Conservation (phyloP, 2,329 filamentous ascomycete species). For the Trichoderma sp. region DNA sequence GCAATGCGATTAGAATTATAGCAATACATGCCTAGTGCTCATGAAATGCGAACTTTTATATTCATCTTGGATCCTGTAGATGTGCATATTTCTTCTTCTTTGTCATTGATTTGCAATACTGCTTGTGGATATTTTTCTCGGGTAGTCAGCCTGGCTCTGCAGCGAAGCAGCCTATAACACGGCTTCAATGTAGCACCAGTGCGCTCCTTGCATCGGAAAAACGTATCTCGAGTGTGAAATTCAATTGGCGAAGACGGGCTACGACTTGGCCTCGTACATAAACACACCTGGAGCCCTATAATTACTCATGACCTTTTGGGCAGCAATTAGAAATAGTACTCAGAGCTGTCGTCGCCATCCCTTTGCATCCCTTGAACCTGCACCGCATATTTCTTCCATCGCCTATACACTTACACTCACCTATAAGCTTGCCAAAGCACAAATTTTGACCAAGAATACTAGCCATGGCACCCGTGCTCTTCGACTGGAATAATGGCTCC, state of each 20-base stretch:
- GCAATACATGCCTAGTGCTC: background rate
- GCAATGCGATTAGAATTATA: background rate
- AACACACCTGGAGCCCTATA: no score
- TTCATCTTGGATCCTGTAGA: background rate
- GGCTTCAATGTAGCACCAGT: background rate
- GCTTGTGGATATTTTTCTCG: background rate
- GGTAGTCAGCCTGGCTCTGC: background rate
- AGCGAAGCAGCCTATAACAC: background rate
- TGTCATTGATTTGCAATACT: background rate
- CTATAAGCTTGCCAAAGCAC: background rate
- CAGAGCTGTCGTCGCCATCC: no score
- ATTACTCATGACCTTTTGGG: background rate
- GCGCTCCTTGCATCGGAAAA: conserved; percentile 17
- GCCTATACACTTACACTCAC: no score
- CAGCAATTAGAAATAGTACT: background rate
- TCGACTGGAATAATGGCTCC: background rate
- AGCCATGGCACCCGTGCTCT: background rate
- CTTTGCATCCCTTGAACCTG: background rate
- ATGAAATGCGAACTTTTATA: background rate
- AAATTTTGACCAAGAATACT: background rate
- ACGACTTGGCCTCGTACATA: background rate
- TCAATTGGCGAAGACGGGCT: background rate
- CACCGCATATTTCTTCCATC: background rate
- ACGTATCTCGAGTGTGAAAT: background rate
- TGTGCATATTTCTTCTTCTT: no score